A percentile compares a stretch with the other conserved stretches of the same genome.
Conservation (phyloP, 176 grass and related monocot genomes). For the Alopecurus myosuroides region DNA sequence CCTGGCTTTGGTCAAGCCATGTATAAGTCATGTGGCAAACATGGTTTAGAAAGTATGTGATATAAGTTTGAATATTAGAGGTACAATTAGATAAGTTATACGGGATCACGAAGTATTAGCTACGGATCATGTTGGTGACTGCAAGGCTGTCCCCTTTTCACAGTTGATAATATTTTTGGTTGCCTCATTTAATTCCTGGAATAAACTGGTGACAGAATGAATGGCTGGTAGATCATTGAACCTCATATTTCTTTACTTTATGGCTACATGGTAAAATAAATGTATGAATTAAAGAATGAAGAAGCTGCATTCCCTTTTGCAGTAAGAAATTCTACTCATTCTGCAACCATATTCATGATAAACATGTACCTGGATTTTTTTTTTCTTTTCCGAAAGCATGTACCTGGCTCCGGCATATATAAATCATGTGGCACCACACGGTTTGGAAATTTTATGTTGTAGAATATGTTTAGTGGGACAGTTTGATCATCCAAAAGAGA, state of each 20-base stretch:
- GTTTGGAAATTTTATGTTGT: background rate
- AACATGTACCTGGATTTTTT: no score
- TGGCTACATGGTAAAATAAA: background rate
- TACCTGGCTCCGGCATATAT: background rate
- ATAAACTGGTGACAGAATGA: background rate
- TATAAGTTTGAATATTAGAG: background rate
- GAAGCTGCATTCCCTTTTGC: background rate
- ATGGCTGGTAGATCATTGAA: background rate
- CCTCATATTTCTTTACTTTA: background rate
- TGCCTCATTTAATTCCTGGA: background rate
- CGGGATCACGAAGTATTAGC: background rate
- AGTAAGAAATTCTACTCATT: background rate
- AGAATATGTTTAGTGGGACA: background rate
- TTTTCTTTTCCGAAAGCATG: no score
- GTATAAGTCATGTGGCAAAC: background rate
- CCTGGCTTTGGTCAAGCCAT: background rate
- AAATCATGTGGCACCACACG: background rate
- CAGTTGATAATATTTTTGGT: background rate
- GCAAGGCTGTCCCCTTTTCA: background rate
- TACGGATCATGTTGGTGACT: background rate
- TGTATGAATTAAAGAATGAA: background rate
- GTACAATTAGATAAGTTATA: background rate
- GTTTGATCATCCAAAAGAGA: background rate
- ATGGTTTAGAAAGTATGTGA: background rate
- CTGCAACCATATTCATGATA: background rate